Evolutionary conservation across 768 basidiomycete genomes (phyloP), one percentile per base, ranked within the genome.

Genomic region (Phylloporus scabripes): DNA sequence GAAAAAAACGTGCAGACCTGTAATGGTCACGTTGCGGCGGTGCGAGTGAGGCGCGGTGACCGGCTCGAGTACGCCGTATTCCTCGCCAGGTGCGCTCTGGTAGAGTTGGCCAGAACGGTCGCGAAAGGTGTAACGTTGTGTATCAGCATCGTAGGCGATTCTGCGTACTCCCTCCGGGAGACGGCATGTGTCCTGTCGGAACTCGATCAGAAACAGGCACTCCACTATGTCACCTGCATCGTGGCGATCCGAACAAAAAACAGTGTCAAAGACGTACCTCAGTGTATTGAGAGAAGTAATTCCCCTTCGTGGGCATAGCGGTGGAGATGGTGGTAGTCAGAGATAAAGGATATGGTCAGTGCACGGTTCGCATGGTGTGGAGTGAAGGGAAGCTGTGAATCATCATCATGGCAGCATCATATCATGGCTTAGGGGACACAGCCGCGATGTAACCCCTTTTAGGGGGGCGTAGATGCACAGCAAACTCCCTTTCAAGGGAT

Each of bases 71-170:
- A 59, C 53, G 8, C 79, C 79, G 44, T 77, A 79, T 18, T 67
- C 55, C 29, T 63, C 64, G n/a, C 74, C 74, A 1, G 77, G 72
- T 23, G 68, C 68, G 24, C 74, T 71, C 41, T 69, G 59, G 59
- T 79, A 81, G 4, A 73, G 56, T 12, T 62, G 64, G 0, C 79
- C 79, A 4, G 70, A 58, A 2, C 54, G 52, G 48, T 82, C 79
- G 28, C 67, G 60, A 43, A 80, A 82, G 4, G 71, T 75, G 49
- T 80, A 81, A 12, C 68, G 63, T n/a, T 68, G 59, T 0, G 74
- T 71, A 46, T 82, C 80, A 0, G 77, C 70, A 52, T 82, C 80
- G 48, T 81, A 82, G 2, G 64, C 75, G 10, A 78, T 67, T 6
- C 80, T 70, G 44, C 66, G 70, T 58, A 80, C 66, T 24, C 79